These are phyloP conservation scores for Colletotrichum shisoi DNA, from an alignment of 2,329 filamentous ascomycete genomes.

Conservation along the genomic window DNA sequence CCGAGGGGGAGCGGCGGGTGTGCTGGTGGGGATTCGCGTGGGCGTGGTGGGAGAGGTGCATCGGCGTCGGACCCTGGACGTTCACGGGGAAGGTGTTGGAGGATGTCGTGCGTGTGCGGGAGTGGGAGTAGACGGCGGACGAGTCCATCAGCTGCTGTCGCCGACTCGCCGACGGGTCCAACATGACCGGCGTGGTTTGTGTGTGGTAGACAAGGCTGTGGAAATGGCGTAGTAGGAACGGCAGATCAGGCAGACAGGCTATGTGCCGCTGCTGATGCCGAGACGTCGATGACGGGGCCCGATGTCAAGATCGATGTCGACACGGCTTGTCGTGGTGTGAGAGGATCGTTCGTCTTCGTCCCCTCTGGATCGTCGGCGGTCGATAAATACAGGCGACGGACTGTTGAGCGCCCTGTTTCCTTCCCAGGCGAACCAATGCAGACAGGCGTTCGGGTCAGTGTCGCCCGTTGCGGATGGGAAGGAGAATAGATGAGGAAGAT, in stretches of 20 bases:
- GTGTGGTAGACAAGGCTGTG: not conserved
- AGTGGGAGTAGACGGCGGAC: constrained; percentile 58
- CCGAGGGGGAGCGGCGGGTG: constrained; percentile 67
- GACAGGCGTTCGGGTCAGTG: not conserved
- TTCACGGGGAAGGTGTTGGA: constrained; percentile 60
- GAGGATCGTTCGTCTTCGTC: too few relatives aligned
- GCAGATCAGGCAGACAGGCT: constrained; percentile 1
- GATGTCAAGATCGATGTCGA: not conserved
- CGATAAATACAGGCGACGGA: not conserved
- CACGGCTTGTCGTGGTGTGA: too few relatives aligned
- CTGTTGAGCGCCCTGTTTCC: not conserved
- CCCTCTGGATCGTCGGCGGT: too few relatives aligned
- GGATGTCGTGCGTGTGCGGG: constrained; percentile 64
- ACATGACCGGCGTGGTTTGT: constrained; percentile 22
- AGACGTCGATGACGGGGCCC: too few relatives aligned
- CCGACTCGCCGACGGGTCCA: constrained; percentile 42
- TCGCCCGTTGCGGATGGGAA: not conserved
- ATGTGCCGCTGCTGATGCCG: constrained; percentile 2
- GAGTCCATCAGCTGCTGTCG: constrained; percentile 41
- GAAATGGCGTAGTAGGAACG: not conserved
- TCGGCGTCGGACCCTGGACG: constrained; percentile 45
- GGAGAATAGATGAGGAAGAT: not conserved
- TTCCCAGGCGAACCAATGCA: constrained; percentile 15
- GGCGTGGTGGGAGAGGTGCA: constrained; percentile 48
- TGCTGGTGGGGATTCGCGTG: constrained; percentile 50